Base-by-base conservation (phyloP, 768 basidiomycete species). In the Paxillus involutus region DNA sequence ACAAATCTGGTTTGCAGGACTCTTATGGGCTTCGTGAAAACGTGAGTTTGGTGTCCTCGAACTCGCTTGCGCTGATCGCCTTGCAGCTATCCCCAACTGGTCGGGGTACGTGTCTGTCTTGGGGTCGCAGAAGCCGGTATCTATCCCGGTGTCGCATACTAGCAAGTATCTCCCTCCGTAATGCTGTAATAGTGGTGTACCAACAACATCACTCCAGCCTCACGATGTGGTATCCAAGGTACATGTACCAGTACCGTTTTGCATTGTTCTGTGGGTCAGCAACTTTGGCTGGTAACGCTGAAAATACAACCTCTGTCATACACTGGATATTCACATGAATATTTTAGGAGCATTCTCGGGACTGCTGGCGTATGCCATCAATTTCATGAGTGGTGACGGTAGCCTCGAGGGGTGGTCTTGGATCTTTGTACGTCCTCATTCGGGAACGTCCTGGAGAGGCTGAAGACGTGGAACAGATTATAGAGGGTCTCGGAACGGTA, bases 71-170 rank as follows among this genome's bases (percentile, higher is more conserved):
- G 19, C 39, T 47, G n/a, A 58, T 45, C n/a, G 21, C 21, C 16
- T 37, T 35, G 11, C 59, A 85, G 83, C 19, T 86, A 82, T 59
- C 78, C 79, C 5, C 80, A 85, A 63, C 78, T 86, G 13, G 77
- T 84, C 12, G 83, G 76, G 10, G 73, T 73, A 5, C 77, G 84
- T 11, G 64, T 81, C 8, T 78, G 76, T 49, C 77, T 88, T 1
- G 86, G 86, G 3, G 68, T 84, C 9, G 77, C 84, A 1, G 86
- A 88, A 67, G 83, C 84, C 1, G 86, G 87, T 9, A 65, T 87
- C 10, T 88, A 84, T 69, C 86, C 86, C 11, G 85, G 86, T 35
- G 82, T 87, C 14, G 78, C 80, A 0, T 89, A 85, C 71, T 88
- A 84, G 85, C 85, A 53, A 44, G 76, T 63, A 32, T 42, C 9